Evolutionary conservation across 495 filamentous ascomycete species (phyloP), one percentile per base, ranked within the genome.

Genomic region (Penicillium pulvis): DNA sequence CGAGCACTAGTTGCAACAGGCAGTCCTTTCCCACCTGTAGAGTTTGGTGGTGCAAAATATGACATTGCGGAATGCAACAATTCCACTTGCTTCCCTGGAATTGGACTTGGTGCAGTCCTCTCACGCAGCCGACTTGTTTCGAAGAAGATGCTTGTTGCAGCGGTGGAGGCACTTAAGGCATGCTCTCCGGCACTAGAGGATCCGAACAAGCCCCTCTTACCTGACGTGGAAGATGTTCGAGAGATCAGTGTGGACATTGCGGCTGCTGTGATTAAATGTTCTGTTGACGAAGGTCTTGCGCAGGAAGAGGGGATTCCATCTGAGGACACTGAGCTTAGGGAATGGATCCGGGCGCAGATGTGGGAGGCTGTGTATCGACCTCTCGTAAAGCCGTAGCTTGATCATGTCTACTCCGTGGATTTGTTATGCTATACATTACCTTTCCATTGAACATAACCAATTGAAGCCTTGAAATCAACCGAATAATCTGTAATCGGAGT

Each of bases 341-440:
- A 89, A 70, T 97, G 92, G 92, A 87, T 96, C 55, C 71, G 83
- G 9, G 88, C 87, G 71, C 92, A 94, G 79, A 96, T 96, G 92
- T 96, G 92, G 92, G 83, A 93, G 59, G 81, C 92, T 2, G 72
- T 69, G 20, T 96, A 96, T 67, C 67, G 89, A 20, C 81, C 84
- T 33, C 67, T 94, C 51, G 81, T 47, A 6, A 62, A 41, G 31
- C 16, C 39, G 1, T 5, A 41, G 16, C 16, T 16, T 41, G 39
- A 41, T 4, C 5, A n/a, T 41, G 4, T 41, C 14, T 41, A n/a
- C 39, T 36, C 9, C 33, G 9, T 36, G 33, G 33, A 36, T 36
- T 9, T 36, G 9, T 41, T 36, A 12, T 36, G 3, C 10, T 36
- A 23, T 23, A 23, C 20, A 1, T 23, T 1, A 23, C 20, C 2